Evolutionary conservation across 2,329 filamentous ascomycete species (phyloP), one percentile per base, ranked within the genome.

Genomic region (Epichloe aotearoae): DNA sequence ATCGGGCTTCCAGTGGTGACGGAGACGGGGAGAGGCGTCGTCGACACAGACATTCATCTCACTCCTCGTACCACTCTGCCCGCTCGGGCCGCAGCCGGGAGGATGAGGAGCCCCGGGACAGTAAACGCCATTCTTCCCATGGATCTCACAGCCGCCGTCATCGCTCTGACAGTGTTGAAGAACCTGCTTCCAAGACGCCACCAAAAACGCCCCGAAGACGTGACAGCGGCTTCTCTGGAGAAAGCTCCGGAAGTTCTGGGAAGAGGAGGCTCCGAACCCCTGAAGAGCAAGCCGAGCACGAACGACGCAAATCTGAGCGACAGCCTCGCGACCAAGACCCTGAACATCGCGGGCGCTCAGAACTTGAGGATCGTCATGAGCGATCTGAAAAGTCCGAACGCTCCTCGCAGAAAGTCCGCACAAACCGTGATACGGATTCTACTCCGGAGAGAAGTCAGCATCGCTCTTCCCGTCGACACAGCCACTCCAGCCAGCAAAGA

Each of bases 281-380:
- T 2, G 73, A 76, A 54, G 73, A 77, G 56, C 73, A 75, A 53
- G 72, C 67, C n/a, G 71, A 69, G 2, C 71, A 76, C 50, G 75
- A 79, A 2, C 70, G 60, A 54, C 69, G 70, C 52, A 76, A 72
- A 59, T 70, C 69, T 48, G 73, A 76, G 56, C 70, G 71, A 26
- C 70, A 42, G 56, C 53, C n/a, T 19, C 50, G 46, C 20, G 55
- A 67, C 37, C 61, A 58, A 51, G 59, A 62, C 36, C 57, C 55
- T 36, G 64, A 66, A 46, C 53, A 54, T 23, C 53, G 55, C 41
- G 62, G 63, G 42, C 47, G 47, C 30, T 46, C 42, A 14, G 36
- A 51, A 34, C 44, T 62, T 36, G 59, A 56, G 33, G 64, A 66
- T 45, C 55, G 55, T 15, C 52, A 54, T 40, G 63, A 64, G 23